These are phyloP conservation scores for Orbilia oligospora DNA, from an alignment of 2,329 filamentous ascomycete species.

Conservation along the genomic window DNA sequence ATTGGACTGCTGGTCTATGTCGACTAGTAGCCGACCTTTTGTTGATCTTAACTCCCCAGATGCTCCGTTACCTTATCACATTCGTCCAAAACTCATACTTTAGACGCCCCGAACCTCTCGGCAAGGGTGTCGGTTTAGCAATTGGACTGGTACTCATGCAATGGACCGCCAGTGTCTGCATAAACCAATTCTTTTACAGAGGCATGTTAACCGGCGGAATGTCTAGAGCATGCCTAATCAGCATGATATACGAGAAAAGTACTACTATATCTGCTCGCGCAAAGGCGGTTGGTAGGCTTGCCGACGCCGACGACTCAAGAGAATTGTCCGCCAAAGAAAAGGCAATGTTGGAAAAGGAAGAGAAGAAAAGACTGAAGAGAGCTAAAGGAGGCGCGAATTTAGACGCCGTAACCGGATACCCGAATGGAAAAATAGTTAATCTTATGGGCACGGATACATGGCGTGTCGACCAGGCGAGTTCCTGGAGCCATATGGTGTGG, in stretches of 20 bases:
- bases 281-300: constrained; percentile 85
- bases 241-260: constrained; percentile 91
- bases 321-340: constrained; percentile 71
- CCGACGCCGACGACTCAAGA: constrained; percentile 81
- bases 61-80: constrained; percentile 85
- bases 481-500: constrained; percentile 96
- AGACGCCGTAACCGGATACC: constrained; percentile 76
- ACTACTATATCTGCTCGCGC: constrained; percentile 92
- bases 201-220: constrained; percentile 96
- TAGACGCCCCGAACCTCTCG: constrained; percentile 77
- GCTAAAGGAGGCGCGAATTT: constrained; percentile 69
- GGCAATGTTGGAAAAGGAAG: constrained; percentile 68
- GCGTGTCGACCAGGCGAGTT: constrained; percentile 85
- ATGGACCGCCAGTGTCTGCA: constrained; percentile 84
- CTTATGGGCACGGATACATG: constrained; percentile 99
- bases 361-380: constrained; percentile 69
- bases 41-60: constrained; percentile 90
- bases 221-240: constrained; percentile 89
- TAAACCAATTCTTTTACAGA: constrained; percentile 98
- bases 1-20: constrained; percentile 84
- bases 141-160: constrained; percentile 92
- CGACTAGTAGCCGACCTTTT: constrained; percentile 88
- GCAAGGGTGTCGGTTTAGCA: constrained; percentile 90
- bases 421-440: constrained; percentile 97
- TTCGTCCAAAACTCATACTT: constrained; percentile 84